phyloP scores from a whole-genome alignment of 164 flowering plant species.

The Euptelea pleiosperma region DNA sequence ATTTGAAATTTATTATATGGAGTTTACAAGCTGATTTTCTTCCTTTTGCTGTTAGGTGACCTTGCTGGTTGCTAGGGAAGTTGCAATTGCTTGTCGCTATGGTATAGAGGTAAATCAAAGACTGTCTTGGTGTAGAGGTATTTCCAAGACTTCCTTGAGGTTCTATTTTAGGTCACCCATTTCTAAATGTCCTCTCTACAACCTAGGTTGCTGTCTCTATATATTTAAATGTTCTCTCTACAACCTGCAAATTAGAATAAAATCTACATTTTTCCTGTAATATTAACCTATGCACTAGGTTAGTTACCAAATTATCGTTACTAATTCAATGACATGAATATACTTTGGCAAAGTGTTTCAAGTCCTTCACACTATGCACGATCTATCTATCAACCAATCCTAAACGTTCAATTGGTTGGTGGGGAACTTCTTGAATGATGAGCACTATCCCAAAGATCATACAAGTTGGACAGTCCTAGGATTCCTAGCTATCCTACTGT shows the following conservation, averaged over 20 bases:
- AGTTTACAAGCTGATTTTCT: too few relatives aligned
- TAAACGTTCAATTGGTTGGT: background rate
- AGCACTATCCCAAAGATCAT: background rate
- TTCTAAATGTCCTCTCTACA: too few relatives aligned
- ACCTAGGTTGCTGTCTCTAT: too few relatives aligned
- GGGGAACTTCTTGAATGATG: background rate
- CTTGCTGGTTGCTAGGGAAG: too few relatives aligned
- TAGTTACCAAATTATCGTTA: background rate
- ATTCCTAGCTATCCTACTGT: background rate
- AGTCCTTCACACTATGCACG: background rate
- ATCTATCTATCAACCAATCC: background rate
- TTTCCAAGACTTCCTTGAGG: too few relatives aligned
- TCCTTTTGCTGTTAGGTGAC: too few relatives aligned
- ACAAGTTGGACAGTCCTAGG: background rate
- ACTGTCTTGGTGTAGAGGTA: too few relatives aligned
- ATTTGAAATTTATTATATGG: too few relatives aligned
- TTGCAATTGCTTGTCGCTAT: too few relatives aligned
- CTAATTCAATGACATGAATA: background rate
- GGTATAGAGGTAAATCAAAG: too few relatives aligned
- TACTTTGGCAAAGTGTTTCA: background rate
- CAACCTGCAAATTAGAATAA: slow-evolving; percentile 65
- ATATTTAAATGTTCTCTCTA: too few relatives aligned
- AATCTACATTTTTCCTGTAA: background rate
- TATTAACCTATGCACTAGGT: background rate
- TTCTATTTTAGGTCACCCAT: too few relatives aligned